phyloP scores from a whole-genome alignment of 139 green algal genomes.

The Zygnema circumcarinatum region DNA sequence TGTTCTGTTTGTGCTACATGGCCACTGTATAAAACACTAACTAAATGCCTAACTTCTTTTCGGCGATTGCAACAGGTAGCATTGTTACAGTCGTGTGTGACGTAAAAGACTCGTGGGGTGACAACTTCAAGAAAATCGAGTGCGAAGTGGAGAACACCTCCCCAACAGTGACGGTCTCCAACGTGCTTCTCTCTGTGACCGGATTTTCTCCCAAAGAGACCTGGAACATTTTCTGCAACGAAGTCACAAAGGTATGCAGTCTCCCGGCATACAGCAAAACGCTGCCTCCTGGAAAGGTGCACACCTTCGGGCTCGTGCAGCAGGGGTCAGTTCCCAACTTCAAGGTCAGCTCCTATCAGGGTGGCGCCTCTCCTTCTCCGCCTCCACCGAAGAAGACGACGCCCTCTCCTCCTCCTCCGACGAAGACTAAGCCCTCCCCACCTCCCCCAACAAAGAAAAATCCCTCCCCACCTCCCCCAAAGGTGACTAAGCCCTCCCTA shows the following conservation, averaged over 20 bases:
- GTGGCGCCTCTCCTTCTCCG: neutral
- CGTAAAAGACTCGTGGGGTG: neutral
- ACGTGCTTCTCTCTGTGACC: neutral
- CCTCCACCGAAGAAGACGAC: neutral
- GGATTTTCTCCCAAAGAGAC: neutral
- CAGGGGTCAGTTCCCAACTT: neutral
- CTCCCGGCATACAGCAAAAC: conserved; percentile 1
- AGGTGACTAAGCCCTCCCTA: too few relatives aligned
- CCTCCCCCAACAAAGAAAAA: neutral
- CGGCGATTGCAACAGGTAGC: neutral
- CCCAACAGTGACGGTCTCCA: neutral
- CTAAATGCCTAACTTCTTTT: too few relatives aligned
- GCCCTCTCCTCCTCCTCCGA: neutral
- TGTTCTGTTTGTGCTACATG: too few relatives aligned
- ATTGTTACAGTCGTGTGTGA: neutral
- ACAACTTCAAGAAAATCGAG: neutral
- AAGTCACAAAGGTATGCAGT: neutral
- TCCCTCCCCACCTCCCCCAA: neutral
- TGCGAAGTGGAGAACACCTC: neutral
- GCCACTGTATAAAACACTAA: too few relatives aligned
- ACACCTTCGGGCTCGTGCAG: conserved; percentile 31
- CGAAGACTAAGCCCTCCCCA: neutral
- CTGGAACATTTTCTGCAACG: neutral
- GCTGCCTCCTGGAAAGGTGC: neutral
- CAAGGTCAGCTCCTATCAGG: neutral